Base-by-base conservation (phyloP, 306 rosid genomes). In the Cyamopsis tetragonoloba region DNA sequence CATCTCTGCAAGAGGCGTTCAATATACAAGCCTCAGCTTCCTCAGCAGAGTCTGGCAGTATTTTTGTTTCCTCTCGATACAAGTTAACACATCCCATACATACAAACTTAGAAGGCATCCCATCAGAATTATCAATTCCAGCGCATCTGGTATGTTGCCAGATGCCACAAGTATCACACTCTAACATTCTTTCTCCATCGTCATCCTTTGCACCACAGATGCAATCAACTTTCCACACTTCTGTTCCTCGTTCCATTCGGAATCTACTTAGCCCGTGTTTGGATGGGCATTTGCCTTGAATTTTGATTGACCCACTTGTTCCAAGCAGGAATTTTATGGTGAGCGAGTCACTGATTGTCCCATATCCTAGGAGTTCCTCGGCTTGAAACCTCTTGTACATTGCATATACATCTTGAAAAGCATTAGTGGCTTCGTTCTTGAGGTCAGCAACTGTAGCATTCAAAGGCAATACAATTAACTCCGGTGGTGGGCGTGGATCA, bases 81-180 rank as follows among this genome's bases (percentile, higher is more conserved):
- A 24, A 49, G 58, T 7, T 51, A 2, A 70, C 15, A 7, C 81
- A 77, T 20, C 49, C 61, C 50, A 35, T 2, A 30, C 85, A 81
- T 4, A 73, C 69, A 77, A 86, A 88, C 72, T 80, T 84, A 0
- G 82, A 57, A 10, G 89, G 92, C 27, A 80, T 73, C 0, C 43
- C 83, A 24, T 74, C 77, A 0, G 82, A 71, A 27, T 38, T 71
- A 28, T 71, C 70, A 53, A 88, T 80, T 11, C 96, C 92, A 31
- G 86, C 83, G 44, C 96, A 88, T 51, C 96, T 84, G 0, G 92
- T 84, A 62, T 88, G 96, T 65, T 73, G 89, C 96, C 92, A 88
- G 35, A 88, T 84, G 18, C 89, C 82, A 64, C 96, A 88, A 0
- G 72, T 76, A 76, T 88, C 96, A 80, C 96, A 88, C 44, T 86